These are phyloP conservation scores for Plasmodium ovale DNA, from an alignment of 169 alveolate species.

Conservation along the genomic window DNA sequence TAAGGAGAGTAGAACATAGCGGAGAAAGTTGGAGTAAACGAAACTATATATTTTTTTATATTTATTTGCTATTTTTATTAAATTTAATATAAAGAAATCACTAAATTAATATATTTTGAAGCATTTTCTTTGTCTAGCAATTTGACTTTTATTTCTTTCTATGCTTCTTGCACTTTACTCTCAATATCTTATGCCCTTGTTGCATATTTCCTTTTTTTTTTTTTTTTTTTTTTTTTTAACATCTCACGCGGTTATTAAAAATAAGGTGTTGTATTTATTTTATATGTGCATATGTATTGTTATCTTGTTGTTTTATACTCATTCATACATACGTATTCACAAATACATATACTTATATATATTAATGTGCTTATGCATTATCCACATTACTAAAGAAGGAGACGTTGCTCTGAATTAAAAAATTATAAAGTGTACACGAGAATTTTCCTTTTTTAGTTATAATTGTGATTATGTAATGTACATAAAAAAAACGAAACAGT, in stretches of 20 bases:
- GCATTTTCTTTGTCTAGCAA: background rate
- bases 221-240: no score
- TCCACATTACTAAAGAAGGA: background rate
- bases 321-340: background rate
- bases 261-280: background rate
- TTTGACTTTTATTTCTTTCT: background rate
- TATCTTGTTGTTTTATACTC: no score
- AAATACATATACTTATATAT: background rate
- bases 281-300: background rate
- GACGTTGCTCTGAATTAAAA: background rate
- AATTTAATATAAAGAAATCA: background rate
- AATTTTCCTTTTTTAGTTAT: background rate
- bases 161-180: background rate
- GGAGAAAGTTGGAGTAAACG: background rate
- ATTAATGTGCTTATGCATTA: background rate
- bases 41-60: background rate
- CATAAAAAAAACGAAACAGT: background rate
- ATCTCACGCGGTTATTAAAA: background rate
- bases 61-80: background rate
- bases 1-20: background rate
- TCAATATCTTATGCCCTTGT: background rate
- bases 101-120: background rate
- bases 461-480: constrained; percentile 12
- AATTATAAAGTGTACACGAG: background rate
- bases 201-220: no score